These are phyloP conservation scores for Eutrema yunnanense DNA, from an alignment of 345 rosid genomes.

Conservation along the genomic window DNA sequence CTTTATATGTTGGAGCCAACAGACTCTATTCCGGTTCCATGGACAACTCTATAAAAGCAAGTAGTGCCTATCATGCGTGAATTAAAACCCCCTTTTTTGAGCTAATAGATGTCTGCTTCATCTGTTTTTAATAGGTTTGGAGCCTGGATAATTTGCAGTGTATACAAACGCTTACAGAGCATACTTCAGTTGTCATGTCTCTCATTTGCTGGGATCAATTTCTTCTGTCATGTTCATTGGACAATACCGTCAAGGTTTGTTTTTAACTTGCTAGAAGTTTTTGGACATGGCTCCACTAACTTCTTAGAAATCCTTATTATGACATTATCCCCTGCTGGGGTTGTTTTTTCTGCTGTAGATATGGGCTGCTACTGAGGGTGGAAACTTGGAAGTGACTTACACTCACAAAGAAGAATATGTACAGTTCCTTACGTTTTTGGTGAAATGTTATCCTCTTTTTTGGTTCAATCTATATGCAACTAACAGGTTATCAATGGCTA, in stretches of 20 bases:
- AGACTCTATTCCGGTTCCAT: constrained; percentile 93
- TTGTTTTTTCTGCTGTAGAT: constrained; percentile 40
- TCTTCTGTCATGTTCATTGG: constrained; percentile 92
- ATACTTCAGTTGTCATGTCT: constrained; percentile 90
- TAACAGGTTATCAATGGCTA: constrained; percentile 9
- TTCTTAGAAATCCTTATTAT: not conserved
- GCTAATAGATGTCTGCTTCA: constrained; percentile 11
- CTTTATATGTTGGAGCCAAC: constrained; percentile 87
- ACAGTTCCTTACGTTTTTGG: constrained; percentile 23
- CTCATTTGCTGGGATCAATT: constrained; percentile 99
- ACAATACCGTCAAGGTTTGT: constrained; percentile 63
- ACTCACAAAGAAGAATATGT: constrained; percentile 91
- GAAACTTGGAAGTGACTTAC: constrained; percentile 89
- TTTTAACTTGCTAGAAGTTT: not conserved
- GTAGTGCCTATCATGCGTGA: constrained; percentile 9
- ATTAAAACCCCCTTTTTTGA: not conserved
- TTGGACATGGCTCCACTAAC: not conserved
- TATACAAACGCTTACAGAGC: constrained; percentile 72
- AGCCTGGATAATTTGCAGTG: constrained; percentile 91
- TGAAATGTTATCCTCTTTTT: not conserved
- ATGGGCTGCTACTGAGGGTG: constrained; percentile 89
- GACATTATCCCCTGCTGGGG: not conserved
- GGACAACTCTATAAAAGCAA: constrained; percentile 79
- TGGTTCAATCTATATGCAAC: not conserved
- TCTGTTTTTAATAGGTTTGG: constrained; percentile 62